phyloP scores from a whole-genome alignment of 192 early-diverging fungal species.

The Glomus cerebriforme region DNA sequence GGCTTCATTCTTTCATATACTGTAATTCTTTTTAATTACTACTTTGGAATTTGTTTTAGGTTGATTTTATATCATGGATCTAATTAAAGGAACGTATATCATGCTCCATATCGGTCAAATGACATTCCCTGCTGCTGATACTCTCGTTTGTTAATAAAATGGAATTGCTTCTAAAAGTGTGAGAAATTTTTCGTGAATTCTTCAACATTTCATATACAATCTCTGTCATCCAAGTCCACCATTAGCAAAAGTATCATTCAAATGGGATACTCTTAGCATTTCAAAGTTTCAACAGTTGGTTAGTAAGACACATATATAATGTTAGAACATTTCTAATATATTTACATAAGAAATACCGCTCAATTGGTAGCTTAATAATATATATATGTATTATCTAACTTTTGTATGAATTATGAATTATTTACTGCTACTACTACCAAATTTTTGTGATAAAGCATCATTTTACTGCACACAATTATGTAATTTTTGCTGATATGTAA shows the following conservation, averaged over 20 bases:
- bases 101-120: constrained; percentile 19
- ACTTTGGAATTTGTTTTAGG: background rate
- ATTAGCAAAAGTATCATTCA: constrained; percentile 5
- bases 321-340: too few relatives aligned
- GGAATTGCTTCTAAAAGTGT: constrained; percentile 17
- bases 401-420: too few relatives aligned
- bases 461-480: too few relatives aligned
- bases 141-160: constrained; percentile 17
- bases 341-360: too few relatives aligned
- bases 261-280: constrained; percentile 6
- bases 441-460: too few relatives aligned
- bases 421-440: too few relatives aligned
- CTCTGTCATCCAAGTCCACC: background rate
- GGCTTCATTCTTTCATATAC: background rate
- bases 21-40: background rate
- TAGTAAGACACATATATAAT: constrained; percentile 23
- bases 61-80: constrained; percentile 28
- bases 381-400: too few relatives aligned
- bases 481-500: too few relatives aligned
- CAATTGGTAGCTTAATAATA: too few relatives aligned
- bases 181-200: constrained; percentile 25
- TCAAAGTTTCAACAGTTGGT: constrained; percentile 21
- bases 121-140: background rate
- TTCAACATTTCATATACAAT: background rate
- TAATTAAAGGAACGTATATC: constrained; percentile 20